These are phyloP conservation scores for Thalia dealbata DNA, from an alignment of 176 grass and related monocot genomes.

Conservation along the genomic window DNA sequence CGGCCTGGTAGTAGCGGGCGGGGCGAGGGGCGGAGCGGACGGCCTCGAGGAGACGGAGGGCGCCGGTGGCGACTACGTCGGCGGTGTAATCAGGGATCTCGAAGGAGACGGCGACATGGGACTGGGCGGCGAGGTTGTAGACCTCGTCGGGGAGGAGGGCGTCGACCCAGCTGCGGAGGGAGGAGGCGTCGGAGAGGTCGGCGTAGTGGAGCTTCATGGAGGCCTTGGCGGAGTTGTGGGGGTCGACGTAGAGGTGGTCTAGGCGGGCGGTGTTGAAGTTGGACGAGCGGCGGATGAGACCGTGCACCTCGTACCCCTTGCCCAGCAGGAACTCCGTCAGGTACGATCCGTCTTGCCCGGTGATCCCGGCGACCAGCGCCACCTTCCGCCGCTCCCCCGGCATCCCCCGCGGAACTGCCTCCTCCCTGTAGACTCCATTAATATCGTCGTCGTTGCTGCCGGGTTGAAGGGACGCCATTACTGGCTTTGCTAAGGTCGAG, in stretches of 20 bases:
- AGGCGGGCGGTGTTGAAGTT: constrained; percentile 95
- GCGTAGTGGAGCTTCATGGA: constrained; percentile 92
- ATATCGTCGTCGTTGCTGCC: no score
- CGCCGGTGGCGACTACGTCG: constrained; percentile 80
- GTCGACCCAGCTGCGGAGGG: constrained; percentile 79
- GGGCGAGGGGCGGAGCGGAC: constrained; percentile 43
- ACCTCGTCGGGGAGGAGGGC: constrained; percentile 84
- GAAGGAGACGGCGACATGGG: constrained; percentile 87
- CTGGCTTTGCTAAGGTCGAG: no score
- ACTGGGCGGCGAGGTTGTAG: constrained; percentile 93
- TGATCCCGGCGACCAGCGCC: constrained; percentile 83
- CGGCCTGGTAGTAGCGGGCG: constrained; percentile 88
- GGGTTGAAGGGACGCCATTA: no score
- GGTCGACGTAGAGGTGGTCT: constrained; percentile 90
- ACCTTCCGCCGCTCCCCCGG: constrained; percentile 47
- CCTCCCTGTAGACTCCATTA: no score
- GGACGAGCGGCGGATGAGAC: constrained; percentile 92
- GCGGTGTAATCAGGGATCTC: constrained; percentile 96
- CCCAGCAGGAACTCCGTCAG: constrained; percentile 70
- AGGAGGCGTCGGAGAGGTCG: constrained; percentile 88
- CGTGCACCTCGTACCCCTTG: constrained; percentile 92
- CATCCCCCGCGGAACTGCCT: no score
- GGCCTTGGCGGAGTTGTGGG: constrained; percentile 51
- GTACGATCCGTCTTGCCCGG: constrained; percentile 95
- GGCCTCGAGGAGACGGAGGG: constrained; percentile 88